These are phyloP conservation scores for Carex scoparia DNA, from an alignment of 176 grass and related monocot species.

Conservation along the genomic window DNA sequence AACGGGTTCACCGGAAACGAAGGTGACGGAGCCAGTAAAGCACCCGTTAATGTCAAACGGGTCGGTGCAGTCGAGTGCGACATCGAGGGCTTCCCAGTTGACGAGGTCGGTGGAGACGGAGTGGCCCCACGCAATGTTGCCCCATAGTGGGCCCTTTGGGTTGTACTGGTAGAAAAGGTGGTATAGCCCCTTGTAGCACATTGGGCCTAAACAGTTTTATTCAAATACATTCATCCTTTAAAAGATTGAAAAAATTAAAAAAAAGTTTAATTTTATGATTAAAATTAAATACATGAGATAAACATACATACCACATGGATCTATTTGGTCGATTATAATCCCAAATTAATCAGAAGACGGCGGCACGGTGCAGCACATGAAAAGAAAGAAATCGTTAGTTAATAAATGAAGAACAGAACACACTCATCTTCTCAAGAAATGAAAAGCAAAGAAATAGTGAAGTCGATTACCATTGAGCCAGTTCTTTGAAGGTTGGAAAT, in stretches of 20 bases:
- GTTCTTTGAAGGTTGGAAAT: conserved; percentile 77
- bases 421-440: not conserved
- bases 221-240: no score
- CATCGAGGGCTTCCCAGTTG: conserved; percentile 54
- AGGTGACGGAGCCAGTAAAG: conserved; percentile 48
- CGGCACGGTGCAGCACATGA: not conserved
- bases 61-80: conserved; percentile 37
- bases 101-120: conserved; percentile 67
- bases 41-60: conserved; percentile 46
- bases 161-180: conserved; percentile 86
- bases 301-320: conserved; percentile 62
- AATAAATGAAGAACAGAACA: not conserved
- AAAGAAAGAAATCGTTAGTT: conserved; percentile 8
- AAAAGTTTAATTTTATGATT: no score
- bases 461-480: conserved; percentile 67
- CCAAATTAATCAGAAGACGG: not conserved
- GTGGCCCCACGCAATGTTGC: conserved; percentile 65
- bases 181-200: conserved; percentile 63
- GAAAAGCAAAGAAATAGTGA: not conserved
- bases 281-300: not conserved
- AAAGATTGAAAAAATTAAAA: no score
- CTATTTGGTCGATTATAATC: conserved; percentile 25
- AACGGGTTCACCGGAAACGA: conserved; percentile 29
- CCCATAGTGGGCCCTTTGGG: conserved; percentile 32
- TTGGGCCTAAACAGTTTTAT: conserved; percentile 31